phyloP scores from a whole-genome alignment of 805 yeast species.

The Candida ponderosae region DNA sequence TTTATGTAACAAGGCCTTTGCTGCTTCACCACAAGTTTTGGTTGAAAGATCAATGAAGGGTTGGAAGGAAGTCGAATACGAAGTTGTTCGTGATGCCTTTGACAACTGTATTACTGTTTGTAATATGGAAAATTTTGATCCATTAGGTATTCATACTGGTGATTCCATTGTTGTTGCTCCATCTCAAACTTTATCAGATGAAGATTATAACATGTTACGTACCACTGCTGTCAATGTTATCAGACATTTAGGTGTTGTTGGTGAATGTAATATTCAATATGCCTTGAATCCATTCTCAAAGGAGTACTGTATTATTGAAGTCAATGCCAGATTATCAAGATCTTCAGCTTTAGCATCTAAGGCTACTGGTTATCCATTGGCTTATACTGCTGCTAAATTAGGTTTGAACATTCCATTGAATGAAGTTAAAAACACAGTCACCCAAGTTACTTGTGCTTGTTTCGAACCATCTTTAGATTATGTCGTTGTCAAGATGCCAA shows the following conservation, averaged over 20 bases:
- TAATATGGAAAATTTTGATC: conserved; percentile 99
- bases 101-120: conserved; percentile 98
- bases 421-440: conserved; percentile 88
- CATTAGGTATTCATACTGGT: conserved; percentile 97
- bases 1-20: conserved; percentile 86
- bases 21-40: conserved; percentile 91
- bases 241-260: conserved; percentile 96
- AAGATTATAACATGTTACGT: conserved; percentile 95
- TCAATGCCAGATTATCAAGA: conserved; percentile 93
- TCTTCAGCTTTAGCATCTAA: conserved; percentile 98
- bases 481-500: conserved; percentile 94
- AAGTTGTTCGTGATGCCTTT: conserved; percentile 94
- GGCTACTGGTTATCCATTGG: conserved; percentile 98
- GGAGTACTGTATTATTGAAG: conserved; percentile 96
- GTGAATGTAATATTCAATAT: conserved; percentile 98
- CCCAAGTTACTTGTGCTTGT: conserved; percentile 90
- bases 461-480: conserved; percentile 97
- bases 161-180: conserved; percentile 99
- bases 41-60: conserved; percentile 98
- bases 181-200: conserved; percentile 93
- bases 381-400: conserved; percentile 95
- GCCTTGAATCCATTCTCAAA: conserved; percentile 90
- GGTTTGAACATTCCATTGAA: conserved; percentile 89
- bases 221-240: conserved; percentile 96
- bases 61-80: conserved; percentile 98